Evolutionary conservation across 73 alveolate species (phyloP).

Genomic region (Paramecium primaurelia): DNA sequence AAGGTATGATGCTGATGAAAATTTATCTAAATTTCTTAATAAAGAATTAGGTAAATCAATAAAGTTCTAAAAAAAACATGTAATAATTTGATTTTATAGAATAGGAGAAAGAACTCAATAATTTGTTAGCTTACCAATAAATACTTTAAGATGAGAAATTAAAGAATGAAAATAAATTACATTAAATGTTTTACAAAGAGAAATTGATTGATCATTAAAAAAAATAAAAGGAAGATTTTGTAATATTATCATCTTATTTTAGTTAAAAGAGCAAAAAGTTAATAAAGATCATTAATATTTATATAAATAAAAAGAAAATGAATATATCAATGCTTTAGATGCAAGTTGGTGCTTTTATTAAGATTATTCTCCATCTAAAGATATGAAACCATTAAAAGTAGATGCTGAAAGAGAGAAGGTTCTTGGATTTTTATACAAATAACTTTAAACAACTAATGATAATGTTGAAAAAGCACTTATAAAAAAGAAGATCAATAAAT

Average conservation of each 20-base stretch:
- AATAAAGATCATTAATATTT: background rate
- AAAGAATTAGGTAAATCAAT: background rate
- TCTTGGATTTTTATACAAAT: background rate
- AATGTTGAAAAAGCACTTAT: background rate
- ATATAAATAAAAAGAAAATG: conserved; percentile 1
- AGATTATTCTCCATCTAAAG: background rate
- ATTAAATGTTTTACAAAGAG: background rate
- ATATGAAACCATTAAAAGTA: background rate
- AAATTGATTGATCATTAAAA: background rate
- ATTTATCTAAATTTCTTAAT: background rate
- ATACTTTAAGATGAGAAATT: background rate
- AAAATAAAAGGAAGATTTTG: background rate
- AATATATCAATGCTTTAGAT: background rate
- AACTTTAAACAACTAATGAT: background rate
- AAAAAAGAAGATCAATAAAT: background rate
- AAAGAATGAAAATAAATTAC: conserved; percentile 1
- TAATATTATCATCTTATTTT: background rate
- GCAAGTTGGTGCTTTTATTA: conserved; percentile 43
- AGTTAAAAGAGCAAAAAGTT: background rate
- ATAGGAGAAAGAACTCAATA: background rate
- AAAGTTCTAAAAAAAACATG: background rate
- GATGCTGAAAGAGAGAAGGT: conserved; percentile 19
- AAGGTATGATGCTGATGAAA: background rate
- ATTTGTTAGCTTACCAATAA: background rate
- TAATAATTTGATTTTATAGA: background rate